These are phyloP conservation scores for Pascua sp. DNA, from an alignment of 1,284 basidiomycete species.

Conservation along the genomic window DNA sequence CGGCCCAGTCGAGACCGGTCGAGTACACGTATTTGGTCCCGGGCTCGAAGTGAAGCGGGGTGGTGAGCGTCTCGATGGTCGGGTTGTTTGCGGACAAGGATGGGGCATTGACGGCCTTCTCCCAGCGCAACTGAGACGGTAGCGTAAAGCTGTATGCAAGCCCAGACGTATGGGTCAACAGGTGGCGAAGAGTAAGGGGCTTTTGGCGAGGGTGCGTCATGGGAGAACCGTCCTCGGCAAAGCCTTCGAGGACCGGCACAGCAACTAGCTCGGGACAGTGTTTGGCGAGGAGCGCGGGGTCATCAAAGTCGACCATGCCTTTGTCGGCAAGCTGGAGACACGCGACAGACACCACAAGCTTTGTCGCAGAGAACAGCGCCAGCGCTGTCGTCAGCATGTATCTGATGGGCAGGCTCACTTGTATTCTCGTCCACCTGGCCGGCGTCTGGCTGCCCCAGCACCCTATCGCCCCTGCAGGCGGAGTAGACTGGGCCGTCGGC, in stretches of 20 bases:
- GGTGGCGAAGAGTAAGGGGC: conserved; percentile 36
- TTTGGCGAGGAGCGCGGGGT: conserved; percentile 18
- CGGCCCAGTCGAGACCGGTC: conserved; percentile 45
- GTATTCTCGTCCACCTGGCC: conserved; percentile 31
- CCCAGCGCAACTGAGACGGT: background rate
- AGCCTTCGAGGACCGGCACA: conserved; percentile 29
- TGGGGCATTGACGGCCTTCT: background rate
- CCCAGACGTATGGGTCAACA: conserved; percentile 35
- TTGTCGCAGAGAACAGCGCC: conserved; percentile 39
- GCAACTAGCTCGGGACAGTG: conserved; percentile 33
- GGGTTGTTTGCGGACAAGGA: conserved; percentile 15
- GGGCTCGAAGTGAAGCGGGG: conserved; percentile 35
- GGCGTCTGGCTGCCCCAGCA: conserved; percentile 22
- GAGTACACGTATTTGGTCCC: conserved; percentile 32
- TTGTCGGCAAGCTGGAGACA: conserved; percentile 15
- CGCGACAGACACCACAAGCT: conserved; percentile 26
- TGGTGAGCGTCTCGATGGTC: conserved; percentile 11
- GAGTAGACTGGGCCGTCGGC: conserved; percentile 30
- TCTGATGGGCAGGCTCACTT: conserved; percentile 19
- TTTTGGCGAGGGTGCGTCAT: conserved; percentile 23
- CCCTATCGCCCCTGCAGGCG: conserved; percentile 26
- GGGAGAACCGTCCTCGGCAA: conserved; percentile 28
- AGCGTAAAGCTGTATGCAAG: conserved; percentile 10
- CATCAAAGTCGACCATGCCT: conserved; percentile 23
- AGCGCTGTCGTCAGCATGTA: conserved; percentile 17